Conservation (phyloP, 306 rosid species). For the Clitoria ternatea region DNA sequence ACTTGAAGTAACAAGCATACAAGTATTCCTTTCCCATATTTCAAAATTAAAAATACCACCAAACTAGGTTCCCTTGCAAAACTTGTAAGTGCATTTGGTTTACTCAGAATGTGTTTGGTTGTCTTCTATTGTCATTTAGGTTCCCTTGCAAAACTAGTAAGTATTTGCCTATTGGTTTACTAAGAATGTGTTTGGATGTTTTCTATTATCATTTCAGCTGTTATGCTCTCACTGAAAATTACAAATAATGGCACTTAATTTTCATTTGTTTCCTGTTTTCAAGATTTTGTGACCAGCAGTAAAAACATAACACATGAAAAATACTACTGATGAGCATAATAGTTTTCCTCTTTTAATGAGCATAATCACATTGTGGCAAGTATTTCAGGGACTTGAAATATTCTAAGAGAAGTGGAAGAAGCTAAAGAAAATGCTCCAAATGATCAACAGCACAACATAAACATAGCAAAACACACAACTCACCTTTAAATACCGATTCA, state of each 20-base stretch:
- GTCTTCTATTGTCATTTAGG: background rate
- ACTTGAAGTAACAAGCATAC: background rate
- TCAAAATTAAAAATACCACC: background rate
- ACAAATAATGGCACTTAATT: background rate
- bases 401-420: background rate
- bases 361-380: background rate
- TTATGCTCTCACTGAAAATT: background rate
- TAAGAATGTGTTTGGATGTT: background rate
- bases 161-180: background rate
- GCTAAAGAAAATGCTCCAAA: background rate
- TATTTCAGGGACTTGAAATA: background rate
- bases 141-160: background rate
- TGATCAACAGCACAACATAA: constrained; percentile 14
- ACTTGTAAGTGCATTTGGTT: background rate
- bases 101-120: too few species aligned
- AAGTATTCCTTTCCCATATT: background rate
- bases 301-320: background rate
- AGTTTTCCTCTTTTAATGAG: background rate
- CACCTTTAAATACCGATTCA: constrained; percentile 72
- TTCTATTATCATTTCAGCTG: background rate
- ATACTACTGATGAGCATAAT: background rate
- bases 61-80: background rate
- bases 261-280: background rate
- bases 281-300: background rate
- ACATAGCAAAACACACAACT: constrained; percentile 2